Conservation (phyloP, 768 basidiomycete species). For the Amyloporia xantha region DNA sequence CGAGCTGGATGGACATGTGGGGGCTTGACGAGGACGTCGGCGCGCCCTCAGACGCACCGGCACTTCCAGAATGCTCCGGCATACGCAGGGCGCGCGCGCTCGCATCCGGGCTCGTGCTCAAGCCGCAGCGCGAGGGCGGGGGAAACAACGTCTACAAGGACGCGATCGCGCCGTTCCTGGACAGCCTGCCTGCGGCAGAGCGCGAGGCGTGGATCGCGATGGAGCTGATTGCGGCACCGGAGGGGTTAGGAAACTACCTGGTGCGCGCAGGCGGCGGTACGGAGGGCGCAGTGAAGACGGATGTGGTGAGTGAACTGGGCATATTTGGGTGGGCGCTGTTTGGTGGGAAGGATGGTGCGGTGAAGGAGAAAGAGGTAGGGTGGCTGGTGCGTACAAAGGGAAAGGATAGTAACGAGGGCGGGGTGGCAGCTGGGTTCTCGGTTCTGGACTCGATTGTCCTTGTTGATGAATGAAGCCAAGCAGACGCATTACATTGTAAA, state of each 20-base stretch:
- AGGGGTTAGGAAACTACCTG: conserved; percentile 65
- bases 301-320: conserved; percentile 86
- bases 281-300: conserved; percentile 44
- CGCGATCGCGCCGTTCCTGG: conserved; percentile 74
- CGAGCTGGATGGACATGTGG: conserved; percentile 89
- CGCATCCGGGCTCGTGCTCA: conserved; percentile 68
- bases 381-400: conserved; percentile 82
- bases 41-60: neutral
- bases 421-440: conserved; percentile 52
- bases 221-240: conserved; percentile 82
- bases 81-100: conserved; percentile 45
- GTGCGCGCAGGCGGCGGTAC: conserved; percentile 54
- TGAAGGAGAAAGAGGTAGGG: conserved; percentile 64
- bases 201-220: conserved; percentile 92
- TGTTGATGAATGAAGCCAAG: conserved; percentile 20
- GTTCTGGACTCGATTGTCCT: conserved; percentile 38
- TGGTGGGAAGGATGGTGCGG: conserved; percentile 33
- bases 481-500: too few species aligned
- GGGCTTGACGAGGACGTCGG: conserved; percentile 44
- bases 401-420: conserved; percentile 80
- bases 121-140: conserved; percentile 97
- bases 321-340: conserved; percentile 88
- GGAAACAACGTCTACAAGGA: conserved; percentile 92
- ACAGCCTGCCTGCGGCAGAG: conserved; percentile 49
- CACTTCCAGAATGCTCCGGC: conserved; percentile 18